Conservation (phyloP, 306 rosid species). For the Rubus idaeus region DNA sequence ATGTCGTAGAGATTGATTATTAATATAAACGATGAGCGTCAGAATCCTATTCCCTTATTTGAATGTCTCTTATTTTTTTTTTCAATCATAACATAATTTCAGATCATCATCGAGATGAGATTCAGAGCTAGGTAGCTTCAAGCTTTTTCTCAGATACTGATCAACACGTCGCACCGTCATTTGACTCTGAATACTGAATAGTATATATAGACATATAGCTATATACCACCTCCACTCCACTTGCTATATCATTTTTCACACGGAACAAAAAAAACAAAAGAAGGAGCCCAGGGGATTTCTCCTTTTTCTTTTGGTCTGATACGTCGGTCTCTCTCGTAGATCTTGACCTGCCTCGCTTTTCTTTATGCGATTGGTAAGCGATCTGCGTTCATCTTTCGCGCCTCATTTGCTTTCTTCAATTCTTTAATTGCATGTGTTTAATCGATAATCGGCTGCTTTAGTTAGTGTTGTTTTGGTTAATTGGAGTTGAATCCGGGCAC, state of each 20-base stretch:
- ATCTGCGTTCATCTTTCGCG: constrained; percentile 2
- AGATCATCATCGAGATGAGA: background rate
- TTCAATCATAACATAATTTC: background rate
- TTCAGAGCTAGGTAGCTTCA: background rate
- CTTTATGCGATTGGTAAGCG: constrained; percentile 51
- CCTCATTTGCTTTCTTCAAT: background rate
- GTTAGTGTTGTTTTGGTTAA: background rate
- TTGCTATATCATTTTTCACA: constrained; percentile 3
- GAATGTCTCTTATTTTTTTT: background rate
- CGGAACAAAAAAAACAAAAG: background rate
- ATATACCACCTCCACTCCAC: background rate
- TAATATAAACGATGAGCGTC: background rate
- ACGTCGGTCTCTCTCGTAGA: constrained; percentile 20
- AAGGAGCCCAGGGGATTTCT: background rate
- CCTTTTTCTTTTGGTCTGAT: background rate
- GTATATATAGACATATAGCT: background rate
- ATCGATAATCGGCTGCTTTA: background rate
- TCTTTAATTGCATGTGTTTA: background rate
- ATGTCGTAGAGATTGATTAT: background rate
- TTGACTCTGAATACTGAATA: background rate
- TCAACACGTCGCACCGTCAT: constrained; percentile 8
- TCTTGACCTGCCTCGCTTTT: constrained; percentile 38
- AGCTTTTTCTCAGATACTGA: background rate
- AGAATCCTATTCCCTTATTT: background rate
- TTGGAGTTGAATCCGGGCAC: background rate